Evolutionary conservation across 2,329 filamentous ascomycete species (phyloP), one percentile per base, ranked within the genome.

Genomic region (Epichloe scottii): DNA sequence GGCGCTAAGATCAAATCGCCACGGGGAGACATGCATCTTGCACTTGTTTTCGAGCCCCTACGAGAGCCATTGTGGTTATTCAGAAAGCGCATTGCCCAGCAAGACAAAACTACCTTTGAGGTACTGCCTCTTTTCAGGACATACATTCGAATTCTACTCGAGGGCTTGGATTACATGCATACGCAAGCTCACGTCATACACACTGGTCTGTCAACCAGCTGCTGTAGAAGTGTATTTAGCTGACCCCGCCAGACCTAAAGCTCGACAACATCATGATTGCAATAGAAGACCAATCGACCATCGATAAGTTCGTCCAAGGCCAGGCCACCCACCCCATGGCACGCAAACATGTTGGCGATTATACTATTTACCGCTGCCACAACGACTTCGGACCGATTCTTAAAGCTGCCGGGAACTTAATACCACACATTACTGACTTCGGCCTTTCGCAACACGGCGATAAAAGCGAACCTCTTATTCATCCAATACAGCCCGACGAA

Each of bases 181-280:
- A 70, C 61, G 4, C 66, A 72, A 55, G 68, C 65, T 59, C 66
- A 67, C 37, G 57, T 75, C 51, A 63, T 72, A 21, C 71, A 75
- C 56, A 73, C 68, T 47, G 69, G 68, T 70, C 62, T 35, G 55
- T 53, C 11, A 41, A 26, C 12, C 35, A 21, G 26, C 35, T 14
- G 12, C 15, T 43, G 5, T 17, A 21, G 1, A 41, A 26, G 44
- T 30, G 2, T 23, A 38, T 17, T 11, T 1, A 15, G 34, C 33
- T 46, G 21, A 39, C 21, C 45, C 30, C 14, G 14, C 21, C 26
- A 60, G 59, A 60, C 39, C 23, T 60, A 2, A 61, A 60, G 35
- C 41, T 55, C 4, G 57, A 61, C 35, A 60, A 60, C 14, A 57
- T 61, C 15, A 53, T 61, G 50, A 49, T 59, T 39, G 56, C 51